Conservation (phyloP, 2,329 filamentous ascomycete genomes). For the Fusarium sulawesiense region DNA sequence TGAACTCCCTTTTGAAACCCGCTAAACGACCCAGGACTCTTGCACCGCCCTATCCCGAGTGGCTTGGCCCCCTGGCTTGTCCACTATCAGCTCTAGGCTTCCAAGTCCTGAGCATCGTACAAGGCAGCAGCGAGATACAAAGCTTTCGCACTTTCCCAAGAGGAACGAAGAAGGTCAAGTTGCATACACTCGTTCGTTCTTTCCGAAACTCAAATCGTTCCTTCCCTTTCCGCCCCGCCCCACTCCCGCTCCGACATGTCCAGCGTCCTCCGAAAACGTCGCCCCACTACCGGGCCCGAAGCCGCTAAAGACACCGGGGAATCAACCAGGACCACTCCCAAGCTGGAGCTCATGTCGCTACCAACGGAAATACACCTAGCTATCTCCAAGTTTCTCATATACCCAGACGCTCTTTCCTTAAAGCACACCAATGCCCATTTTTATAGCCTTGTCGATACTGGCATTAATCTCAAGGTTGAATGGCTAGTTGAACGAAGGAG, state of each 20-base stretch:
- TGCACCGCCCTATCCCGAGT: constrained; percentile 26
- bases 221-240: constrained; percentile 1
- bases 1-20: constrained; percentile 34
- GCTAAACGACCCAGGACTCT: constrained; percentile 27
- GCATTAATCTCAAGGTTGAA: constrained; percentile 72
- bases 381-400: constrained; percentile 70
- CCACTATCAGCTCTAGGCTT: constrained; percentile 22
- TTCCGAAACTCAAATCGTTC: background rate
- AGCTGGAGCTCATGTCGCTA: constrained; percentile 57
- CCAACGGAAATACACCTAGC: constrained; percentile 76
- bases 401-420: constrained; percentile 77
- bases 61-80: constrained; percentile 39
- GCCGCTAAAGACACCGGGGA: constrained; percentile 17
- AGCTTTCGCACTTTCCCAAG: constrained; percentile 21
- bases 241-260: constrained; percentile 34
- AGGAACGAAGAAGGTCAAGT: background rate
- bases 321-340: background rate
- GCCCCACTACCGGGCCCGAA: constrained; percentile 41
- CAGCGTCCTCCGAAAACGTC: constrained; percentile 33
- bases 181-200: background rate
- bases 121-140: constrained; percentile 47
- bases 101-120: constrained; percentile 18
- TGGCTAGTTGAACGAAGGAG: constrained; percentile 75
- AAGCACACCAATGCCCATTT: constrained; percentile 75
- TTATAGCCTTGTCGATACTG: constrained; percentile 72